Evolutionary conservation across 139 green algal species (phyloP).

Genomic region (Zygnema circumcarinatum): DNA sequence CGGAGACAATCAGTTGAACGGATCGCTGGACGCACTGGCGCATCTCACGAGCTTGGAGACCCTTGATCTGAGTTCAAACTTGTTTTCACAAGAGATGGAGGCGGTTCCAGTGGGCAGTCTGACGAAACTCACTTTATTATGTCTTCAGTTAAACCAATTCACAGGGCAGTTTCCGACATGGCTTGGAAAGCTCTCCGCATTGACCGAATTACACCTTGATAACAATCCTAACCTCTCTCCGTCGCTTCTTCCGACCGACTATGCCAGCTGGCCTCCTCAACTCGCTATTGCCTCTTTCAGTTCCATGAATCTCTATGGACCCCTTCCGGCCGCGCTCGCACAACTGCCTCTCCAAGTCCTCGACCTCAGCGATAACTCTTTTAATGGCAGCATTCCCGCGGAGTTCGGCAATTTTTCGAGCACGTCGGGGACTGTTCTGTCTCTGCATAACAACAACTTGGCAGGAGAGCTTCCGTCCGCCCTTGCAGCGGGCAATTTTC

Average conservation of each 20-base stretch:
- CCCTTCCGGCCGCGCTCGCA: neutral
- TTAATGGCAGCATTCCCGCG: slow-evolving; percentile 20
- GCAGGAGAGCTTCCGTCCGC: neutral
- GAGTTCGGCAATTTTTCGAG: neutral
- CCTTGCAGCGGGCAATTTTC: neutral
- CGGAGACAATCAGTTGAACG: neutral
- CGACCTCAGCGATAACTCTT: slow-evolving; percentile 23
- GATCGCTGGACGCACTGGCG: neutral
- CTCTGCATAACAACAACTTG: neutral
- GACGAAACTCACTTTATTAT: neutral
- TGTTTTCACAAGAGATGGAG: neutral
- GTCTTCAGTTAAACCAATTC: neutral
- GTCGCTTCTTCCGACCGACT: neutral
- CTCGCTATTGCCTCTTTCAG: neutral
- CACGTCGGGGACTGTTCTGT: neutral
- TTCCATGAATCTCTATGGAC: slow-evolving; percentile 16
- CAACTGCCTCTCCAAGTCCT: neutral
- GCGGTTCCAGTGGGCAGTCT: neutral
- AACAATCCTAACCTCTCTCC: neutral
- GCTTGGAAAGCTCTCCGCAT: neutral
- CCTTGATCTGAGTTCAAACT: neutral
- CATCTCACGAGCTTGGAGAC: neutral
- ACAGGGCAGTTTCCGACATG: neutral
- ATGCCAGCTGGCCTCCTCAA: neutral
- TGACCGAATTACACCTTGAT: neutral